A percentile compares a stretch with the other conserved stretches of the same genome.
Conservation (phyloP, 1,139 yeast genomes). For the Yamadazyma taylorii region DNA sequence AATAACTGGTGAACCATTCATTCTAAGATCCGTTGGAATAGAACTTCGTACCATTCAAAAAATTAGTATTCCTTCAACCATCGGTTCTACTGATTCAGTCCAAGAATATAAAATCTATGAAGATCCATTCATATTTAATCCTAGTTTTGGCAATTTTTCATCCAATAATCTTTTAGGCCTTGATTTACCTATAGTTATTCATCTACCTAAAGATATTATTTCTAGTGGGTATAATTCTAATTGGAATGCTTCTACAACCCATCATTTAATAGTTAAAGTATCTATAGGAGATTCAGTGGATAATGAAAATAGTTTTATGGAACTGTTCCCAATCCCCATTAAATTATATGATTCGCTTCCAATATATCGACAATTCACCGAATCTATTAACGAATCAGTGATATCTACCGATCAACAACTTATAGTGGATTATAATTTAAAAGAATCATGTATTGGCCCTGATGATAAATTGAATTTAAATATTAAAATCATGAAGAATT, state of each 20-base stretch:
- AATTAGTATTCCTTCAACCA: slow-evolving; percentile 39
- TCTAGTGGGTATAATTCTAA: slow-evolving; percentile 42
- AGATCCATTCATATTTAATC: slow-evolving; percentile 37
- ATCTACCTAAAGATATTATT: slow-evolving; percentile 54
- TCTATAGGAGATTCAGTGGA: slow-evolving; percentile 33
- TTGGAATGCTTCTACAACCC: slow-evolving; percentile 45
- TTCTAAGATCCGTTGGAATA: slow-evolving; percentile 36
- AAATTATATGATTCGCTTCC: slow-evolving; percentile 55
- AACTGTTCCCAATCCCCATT: slow-evolving; percentile 47
- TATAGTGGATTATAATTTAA: slow-evolving; percentile 42
- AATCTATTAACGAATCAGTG: slow-evolving; percentile 43
- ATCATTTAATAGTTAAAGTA: slow-evolving; percentile 35
- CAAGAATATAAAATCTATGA: slow-evolving; percentile 38
- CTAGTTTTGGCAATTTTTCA: slow-evolving; percentile 36
- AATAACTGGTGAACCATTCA: slow-evolving; percentile 37
- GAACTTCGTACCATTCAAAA: slow-evolving; percentile 41
- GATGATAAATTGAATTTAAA: slow-evolving; percentile 41
- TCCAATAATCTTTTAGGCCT: slow-evolving; percentile 45
- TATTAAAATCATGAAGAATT: slow-evolving; percentile 39
- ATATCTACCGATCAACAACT: slow-evolving; percentile 44
- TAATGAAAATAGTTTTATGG: slow-evolving; percentile 32
- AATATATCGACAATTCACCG: slow-evolving; percentile 51
- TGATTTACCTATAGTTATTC: slow-evolving; percentile 60
- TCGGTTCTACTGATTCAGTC: slow-evolving; percentile 42
- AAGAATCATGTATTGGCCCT: slow-evolving; percentile 53